phyloP scores from a whole-genome alignment of 2,329 filamentous ascomycete genomes.

The Colletotrichum horii region DNA sequence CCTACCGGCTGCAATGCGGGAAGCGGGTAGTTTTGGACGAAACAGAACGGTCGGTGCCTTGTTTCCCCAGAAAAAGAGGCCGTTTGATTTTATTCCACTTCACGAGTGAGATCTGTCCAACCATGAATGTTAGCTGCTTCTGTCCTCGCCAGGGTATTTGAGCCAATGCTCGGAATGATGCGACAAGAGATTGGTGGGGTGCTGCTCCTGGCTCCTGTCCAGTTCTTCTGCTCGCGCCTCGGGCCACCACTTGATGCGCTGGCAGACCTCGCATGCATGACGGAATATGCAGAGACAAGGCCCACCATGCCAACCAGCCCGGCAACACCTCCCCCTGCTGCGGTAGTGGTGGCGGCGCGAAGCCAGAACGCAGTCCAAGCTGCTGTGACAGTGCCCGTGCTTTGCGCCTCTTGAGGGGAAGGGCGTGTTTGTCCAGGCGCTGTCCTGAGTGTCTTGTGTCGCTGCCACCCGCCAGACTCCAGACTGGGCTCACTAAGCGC shows the following conservation, averaged over 20 bases:
- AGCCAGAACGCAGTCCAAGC: constrained; percentile 29
- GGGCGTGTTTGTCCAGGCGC: constrained; percentile 14
- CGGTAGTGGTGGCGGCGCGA: constrained; percentile 25
- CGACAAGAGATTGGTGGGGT: constrained; percentile 36
- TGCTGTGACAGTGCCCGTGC: constrained; percentile 25
- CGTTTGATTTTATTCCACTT: constrained; percentile 31
- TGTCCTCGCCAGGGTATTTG: constrained; percentile 35
- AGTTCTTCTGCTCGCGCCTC: constrained; percentile 42
- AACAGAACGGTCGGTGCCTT: constrained; percentile 33
- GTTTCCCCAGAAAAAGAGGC: constrained; percentile 34
- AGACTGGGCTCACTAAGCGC: constrained; percentile 19
- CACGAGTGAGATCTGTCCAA: constrained; percentile 42
- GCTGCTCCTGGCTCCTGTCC: background rate
- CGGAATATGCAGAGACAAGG: constrained; percentile 60
- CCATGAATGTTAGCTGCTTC: constrained; percentile 43
- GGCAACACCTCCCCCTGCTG: constrained; percentile 29
- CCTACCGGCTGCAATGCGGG: constrained; percentile 32
- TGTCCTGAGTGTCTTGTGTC: constrained; percentile 2
- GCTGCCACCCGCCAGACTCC: background rate
- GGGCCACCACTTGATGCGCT: constrained; percentile 55
- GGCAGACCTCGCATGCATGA: constrained; percentile 57
- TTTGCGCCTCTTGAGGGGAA: constrained; percentile 12
- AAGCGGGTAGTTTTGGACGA: constrained; percentile 35
- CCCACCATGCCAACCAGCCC: constrained; percentile 50
- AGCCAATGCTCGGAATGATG: constrained; percentile 38